A percentile compares a stretch with the other conserved stretches of the same genome.
These are phyloP conservation scores for Pseudognaphalium luteoalbum DNA, from an alignment of 129 eudicot species.

Conservation along the genomic window DNA sequence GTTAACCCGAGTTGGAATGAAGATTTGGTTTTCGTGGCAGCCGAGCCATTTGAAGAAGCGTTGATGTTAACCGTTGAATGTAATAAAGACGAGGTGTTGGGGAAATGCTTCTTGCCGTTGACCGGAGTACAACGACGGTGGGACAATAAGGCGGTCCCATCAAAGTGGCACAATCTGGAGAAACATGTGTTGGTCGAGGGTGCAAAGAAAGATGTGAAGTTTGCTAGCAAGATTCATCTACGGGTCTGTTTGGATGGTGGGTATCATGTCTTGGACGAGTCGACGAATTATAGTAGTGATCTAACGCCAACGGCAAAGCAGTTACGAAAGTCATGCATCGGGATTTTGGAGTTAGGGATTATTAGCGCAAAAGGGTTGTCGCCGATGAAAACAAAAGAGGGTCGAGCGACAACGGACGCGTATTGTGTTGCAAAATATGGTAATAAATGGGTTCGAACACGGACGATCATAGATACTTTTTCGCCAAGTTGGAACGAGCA, in stretches of 20 bases:
- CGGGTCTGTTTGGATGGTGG: conserved; percentile 86
- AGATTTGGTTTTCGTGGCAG: conserved; percentile 71
- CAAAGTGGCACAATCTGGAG: conserved; percentile 84
- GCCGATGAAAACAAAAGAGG: conserved; percentile 76
- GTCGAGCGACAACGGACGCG: conserved; percentile 72
- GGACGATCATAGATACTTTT: conserved; percentile 68
- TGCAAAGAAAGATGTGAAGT: conserved; percentile 63
- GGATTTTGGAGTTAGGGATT: conserved; percentile 77
- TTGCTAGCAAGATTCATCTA: conserved; percentile 78
- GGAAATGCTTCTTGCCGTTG: conserved; percentile 53
- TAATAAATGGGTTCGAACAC: conserved; percentile 80
- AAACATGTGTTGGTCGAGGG: conserved; percentile 57
- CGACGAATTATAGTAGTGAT: conserved; percentile 74
- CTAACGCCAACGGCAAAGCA: conserved; percentile 71
- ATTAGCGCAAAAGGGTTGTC: conserved; percentile 75
- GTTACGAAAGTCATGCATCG: conserved; percentile 71
- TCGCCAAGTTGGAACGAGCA: conserved; percentile 91
- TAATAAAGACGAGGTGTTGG: conserved; percentile 61
- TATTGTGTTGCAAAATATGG: conserved; percentile 91
- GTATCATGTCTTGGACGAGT: conserved; percentile 86
- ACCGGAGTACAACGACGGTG: conserved; percentile 49
- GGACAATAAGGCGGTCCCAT: conserved; percentile 72
- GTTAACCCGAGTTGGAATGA: conserved; percentile 88
- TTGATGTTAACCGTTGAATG: conserved; percentile 70
- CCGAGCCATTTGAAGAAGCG: conserved; percentile 84